Evolutionary conservation across 805 yeast species (phyloP).

Genomic region (Sugiyamaella marilandica): DNA sequence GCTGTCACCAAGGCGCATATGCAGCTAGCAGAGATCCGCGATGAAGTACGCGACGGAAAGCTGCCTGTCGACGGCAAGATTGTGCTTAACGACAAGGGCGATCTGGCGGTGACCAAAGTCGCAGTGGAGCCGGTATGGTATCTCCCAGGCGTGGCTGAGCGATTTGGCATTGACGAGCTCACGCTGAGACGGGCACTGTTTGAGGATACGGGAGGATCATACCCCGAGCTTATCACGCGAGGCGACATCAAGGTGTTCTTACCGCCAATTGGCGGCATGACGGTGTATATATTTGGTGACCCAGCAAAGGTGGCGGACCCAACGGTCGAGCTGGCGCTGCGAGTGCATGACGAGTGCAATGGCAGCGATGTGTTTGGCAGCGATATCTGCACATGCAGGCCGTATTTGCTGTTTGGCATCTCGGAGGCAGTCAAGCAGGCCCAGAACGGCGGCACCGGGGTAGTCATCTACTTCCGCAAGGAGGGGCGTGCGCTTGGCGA

Average conservation of each 20-base stretch:
- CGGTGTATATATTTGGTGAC: constrained; percentile 63
- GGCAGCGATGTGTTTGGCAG: constrained; percentile 68
- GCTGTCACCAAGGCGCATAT: constrained; percentile 63
- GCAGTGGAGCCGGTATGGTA: constrained; percentile 73
- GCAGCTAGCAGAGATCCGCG: constrained; percentile 54
- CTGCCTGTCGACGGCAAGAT: constrained; percentile 55
- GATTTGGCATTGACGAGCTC: constrained; percentile 52
- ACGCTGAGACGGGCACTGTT: constrained; percentile 56
- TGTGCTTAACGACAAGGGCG: constrained; percentile 57
- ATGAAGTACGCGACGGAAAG: constrained; percentile 50
- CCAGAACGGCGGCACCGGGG: constrained; percentile 60
- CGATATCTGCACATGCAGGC: constrained; percentile 67
- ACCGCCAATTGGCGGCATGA: constrained; percentile 67
- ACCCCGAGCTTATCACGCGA: constrained; percentile 63
- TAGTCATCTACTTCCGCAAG: constrained; percentile 60
- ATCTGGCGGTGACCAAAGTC: constrained; percentile 55
- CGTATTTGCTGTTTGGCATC: constrained; percentile 60
- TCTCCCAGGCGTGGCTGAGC: constrained; percentile 62
- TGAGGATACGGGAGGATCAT: constrained; percentile 68
- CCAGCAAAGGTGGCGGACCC: constrained; percentile 52
- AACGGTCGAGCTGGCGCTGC: constrained; percentile 47
- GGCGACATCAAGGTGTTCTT: constrained; percentile 61
- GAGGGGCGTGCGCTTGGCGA: constrained; percentile 70
- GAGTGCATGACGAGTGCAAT: constrained; percentile 66
- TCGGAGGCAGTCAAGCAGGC: constrained; percentile 67